Conservation (phyloP, 2,329 filamentous ascomycete genomes). For the Colletotrichum orbiculare region DNA sequence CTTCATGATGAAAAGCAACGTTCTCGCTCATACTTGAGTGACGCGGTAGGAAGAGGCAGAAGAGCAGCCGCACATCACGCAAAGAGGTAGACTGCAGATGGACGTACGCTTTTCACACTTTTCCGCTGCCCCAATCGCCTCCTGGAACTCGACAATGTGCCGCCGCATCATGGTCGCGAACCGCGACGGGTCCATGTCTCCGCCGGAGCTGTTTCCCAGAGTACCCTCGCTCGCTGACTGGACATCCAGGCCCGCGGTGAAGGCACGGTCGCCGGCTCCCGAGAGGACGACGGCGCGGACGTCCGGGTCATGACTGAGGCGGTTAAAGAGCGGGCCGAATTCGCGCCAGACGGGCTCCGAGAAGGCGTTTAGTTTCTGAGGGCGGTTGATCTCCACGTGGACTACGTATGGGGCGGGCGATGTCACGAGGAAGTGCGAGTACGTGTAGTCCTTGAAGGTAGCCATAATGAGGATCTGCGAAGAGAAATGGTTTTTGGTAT, state of each 20-base stretch:
- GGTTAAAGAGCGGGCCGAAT: slow-evolving; percentile 76
- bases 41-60: neutral
- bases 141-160: slow-evolving; percentile 84
- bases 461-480: slow-evolving; percentile 20
- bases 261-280: slow-evolving; percentile 84
- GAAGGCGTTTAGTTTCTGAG: slow-evolving; percentile 90
- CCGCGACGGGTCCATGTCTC: slow-evolving; percentile 68
- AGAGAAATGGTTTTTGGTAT: neutral
- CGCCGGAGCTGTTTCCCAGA: slow-evolving; percentile 46
- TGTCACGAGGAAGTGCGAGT: slow-evolving; percentile 79
- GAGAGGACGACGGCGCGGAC: slow-evolving; percentile 84
- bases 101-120: slow-evolving; percentile 85
- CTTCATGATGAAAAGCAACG: neutral
- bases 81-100: too few relatives aligned
- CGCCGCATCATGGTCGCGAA: slow-evolving; percentile 71
- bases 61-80: neutral
- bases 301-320: slow-evolving; percentile 76
- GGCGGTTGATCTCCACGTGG: slow-evolving; percentile 92
- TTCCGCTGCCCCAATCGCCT: slow-evolving; percentile 79
- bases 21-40: neutral
- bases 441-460: slow-evolving; percentile 51
- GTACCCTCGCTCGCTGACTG: slow-evolving; percentile 68
- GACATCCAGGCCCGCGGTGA: slow-evolving; percentile 88
- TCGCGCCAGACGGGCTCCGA: slow-evolving; percentile 88
- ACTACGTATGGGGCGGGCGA: slow-evolving; percentile 79